Percentiles rank a stretch among this genome's conserved stretches.
phyloP scores from a whole-genome alignment of 768 basidiomycete species.

The Pholiota microspora region DNA sequence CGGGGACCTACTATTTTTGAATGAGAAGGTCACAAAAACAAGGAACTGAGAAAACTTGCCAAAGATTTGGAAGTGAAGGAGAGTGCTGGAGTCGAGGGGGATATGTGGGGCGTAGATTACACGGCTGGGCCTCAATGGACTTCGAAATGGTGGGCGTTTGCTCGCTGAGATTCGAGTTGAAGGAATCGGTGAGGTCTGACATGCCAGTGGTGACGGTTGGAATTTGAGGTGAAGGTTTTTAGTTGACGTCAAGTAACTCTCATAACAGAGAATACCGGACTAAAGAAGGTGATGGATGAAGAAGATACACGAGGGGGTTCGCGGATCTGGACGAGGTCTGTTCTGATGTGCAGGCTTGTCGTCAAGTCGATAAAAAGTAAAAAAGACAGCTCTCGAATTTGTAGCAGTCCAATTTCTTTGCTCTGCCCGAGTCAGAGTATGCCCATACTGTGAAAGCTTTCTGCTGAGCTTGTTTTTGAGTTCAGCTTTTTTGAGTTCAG shows the following conservation, averaged over 20 bases:
- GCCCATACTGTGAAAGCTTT: neutral
- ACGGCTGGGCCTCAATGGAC: neutral
- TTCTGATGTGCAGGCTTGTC: constrained; percentile 37
- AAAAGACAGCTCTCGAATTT: constrained; percentile 26
- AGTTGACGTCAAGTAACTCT: constrained; percentile 41
- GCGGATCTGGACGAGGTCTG: constrained; percentile 40
- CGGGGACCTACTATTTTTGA: constrained; percentile 36
- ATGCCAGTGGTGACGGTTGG: constrained; percentile 22
- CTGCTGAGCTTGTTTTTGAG: neutral
- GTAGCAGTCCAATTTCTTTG: constrained; percentile 15
- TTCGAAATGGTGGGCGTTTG: constrained; percentile 13
- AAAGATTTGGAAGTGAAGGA: constrained; percentile 70
- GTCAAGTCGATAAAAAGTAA: constrained; percentile 35
- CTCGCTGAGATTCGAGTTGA: constrained; percentile 24
- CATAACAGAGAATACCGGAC: constrained; percentile 28
- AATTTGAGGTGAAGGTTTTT: constrained; percentile 40
- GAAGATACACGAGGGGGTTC: constrained; percentile 27
- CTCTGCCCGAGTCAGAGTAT: neutral
- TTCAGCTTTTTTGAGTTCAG: neutral
- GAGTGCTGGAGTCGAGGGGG: constrained; percentile 59
- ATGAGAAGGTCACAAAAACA: neutral
- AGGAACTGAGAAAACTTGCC: constrained; percentile 35
- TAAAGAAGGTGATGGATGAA: constrained; percentile 26
- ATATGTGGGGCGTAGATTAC: constrained; percentile 23
- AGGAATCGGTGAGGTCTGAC: constrained; percentile 22